phyloP scores from a whole-genome alignment of 768 basidiomycete species.

The Russula abietina region DNA sequence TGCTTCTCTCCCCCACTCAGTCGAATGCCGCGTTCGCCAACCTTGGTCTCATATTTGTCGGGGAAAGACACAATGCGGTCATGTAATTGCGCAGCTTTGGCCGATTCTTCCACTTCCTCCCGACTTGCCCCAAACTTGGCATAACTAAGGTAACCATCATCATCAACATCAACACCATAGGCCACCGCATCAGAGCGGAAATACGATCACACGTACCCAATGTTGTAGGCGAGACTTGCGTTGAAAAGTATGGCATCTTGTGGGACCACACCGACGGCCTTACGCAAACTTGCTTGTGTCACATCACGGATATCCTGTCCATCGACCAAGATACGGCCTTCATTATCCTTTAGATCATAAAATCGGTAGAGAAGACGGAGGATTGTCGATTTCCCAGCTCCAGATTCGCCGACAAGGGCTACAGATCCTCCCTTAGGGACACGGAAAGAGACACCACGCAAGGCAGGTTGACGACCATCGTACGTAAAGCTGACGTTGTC shows the following conservation, averaged over 20 bases:
- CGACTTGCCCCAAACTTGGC: slow-evolving; percentile 65
- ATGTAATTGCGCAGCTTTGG: slow-evolving; percentile 81
- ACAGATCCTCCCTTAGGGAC: slow-evolving; percentile 84
- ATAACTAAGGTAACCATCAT: slow-evolving; percentile 41
- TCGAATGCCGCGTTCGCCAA: slow-evolving; percentile 85
- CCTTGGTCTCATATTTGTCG: slow-evolving; percentile 79
- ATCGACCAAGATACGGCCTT: slow-evolving; percentile 77
- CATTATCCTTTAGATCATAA: slow-evolving; percentile 79
- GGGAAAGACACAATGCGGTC: slow-evolving; percentile 80
- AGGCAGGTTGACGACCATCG: slow-evolving; percentile 59
- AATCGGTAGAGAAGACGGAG: slow-evolving; percentile 87
- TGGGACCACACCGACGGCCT: slow-evolving; percentile 85
- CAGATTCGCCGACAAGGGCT: slow-evolving; percentile 82
- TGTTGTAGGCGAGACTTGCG: slow-evolving; percentile 63
- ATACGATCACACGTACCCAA: slow-evolving; percentile 42
- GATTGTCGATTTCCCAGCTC: slow-evolving; percentile 79
- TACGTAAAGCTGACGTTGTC: slow-evolving; percentile 88
- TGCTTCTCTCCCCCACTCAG: slow-evolving; percentile 88
- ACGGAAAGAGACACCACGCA: slow-evolving; percentile 79
- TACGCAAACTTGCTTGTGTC: slow-evolving; percentile 72
- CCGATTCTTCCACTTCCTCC: slow-evolving; percentile 75
- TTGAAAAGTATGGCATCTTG: slow-evolving; percentile 78
- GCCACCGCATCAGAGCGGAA: background rate
- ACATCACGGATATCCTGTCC: slow-evolving; percentile 84
- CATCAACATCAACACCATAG: background rate